phyloP scores from a whole-genome alignment of 2,329 filamentous ascomycete species.

The Rutstroemia sp. region DNA sequence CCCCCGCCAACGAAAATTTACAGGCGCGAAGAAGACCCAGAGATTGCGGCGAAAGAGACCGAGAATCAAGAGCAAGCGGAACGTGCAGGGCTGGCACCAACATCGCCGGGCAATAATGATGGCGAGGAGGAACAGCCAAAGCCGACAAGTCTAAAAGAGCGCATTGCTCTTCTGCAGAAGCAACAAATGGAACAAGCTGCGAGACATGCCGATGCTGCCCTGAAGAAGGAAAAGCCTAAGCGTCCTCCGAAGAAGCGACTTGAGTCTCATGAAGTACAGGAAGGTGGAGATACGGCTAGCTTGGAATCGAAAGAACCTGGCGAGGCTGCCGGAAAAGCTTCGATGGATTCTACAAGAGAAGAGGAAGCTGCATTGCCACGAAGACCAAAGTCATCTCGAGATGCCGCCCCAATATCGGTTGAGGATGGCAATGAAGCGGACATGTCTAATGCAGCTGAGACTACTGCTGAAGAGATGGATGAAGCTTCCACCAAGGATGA shows the following conservation, averaged over 20 bases:
- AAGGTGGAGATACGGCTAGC: slow-evolving; percentile 30
- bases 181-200: slow-evolving; percentile 87
- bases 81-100: slow-evolving; percentile 52
- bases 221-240: slow-evolving; percentile 86
- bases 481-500: slow-evolving; percentile 61
- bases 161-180: slow-evolving; percentile 88
- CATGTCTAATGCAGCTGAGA: slow-evolving; percentile 57
- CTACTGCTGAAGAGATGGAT: slow-evolving; percentile 51
- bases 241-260: slow-evolving; percentile 61
- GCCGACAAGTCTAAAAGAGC: slow-evolving; percentile 86
- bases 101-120: slow-evolving; percentile 29
- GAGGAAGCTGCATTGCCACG: slow-evolving; percentile 34
- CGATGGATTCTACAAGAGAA: slow-evolving; percentile 40
- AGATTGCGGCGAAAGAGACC: slow-evolving; percentile 56
- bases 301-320: slow-evolving; percentile 42
- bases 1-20: slow-evolving; percentile 68
- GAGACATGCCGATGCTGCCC: slow-evolving; percentile 67
- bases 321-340: slow-evolving; percentile 41
- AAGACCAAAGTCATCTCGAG: slow-evolving; percentile 47
- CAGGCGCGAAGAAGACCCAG: slow-evolving; percentile 79
- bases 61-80: slow-evolving; percentile 62
- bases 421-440: slow-evolving; percentile 59
- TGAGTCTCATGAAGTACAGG: slow-evolving; percentile 39
- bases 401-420: slow-evolving; percentile 31
- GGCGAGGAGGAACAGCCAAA: slow-evolving; percentile 77